Percentiles rank a stretch among this genome's conserved stretches.
Conservation (phyloP, 768 basidiomycete species). For the Calocybe gangraenosa region DNA sequence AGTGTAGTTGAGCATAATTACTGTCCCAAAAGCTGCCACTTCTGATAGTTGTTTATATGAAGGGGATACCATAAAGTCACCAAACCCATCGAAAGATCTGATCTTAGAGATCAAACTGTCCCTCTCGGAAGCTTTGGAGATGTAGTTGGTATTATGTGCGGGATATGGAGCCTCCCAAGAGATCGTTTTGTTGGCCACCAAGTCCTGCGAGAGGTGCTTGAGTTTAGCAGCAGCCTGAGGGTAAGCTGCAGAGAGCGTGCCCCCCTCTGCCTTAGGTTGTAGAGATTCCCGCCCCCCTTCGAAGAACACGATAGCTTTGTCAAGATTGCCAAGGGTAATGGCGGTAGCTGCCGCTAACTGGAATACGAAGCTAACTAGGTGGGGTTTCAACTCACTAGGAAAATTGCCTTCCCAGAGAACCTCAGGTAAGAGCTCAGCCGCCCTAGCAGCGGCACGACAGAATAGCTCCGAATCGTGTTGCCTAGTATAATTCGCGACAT, state of each 20-base stretch:
- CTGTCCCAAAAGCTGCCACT: constrained; percentile 27
- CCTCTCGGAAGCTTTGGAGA: constrained; percentile 3
- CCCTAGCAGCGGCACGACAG: neutral
- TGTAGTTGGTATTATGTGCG: neutral
- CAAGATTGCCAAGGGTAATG: constrained; percentile 2
- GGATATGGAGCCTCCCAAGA: neutral
- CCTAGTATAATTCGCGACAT: neutral
- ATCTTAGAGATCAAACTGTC: constrained; percentile 21
- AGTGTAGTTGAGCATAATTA: constrained; percentile 30
- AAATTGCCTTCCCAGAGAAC: constrained; percentile 3
- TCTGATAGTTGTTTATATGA: constrained; percentile 21
- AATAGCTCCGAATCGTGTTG: neutral
- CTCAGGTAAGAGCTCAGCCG: constrained; percentile 1
- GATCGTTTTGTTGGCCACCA: neutral
- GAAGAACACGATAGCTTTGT: constrained; percentile 6
- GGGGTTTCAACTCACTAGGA: too few species aligned
- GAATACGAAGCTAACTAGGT: neutral
- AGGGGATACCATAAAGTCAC: neutral
- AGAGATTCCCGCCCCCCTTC: constrained; percentile 7
- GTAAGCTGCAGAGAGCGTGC: neutral
- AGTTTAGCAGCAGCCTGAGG: neutral
- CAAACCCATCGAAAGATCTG: constrained; percentile 3
- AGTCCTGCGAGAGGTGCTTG: neutral
- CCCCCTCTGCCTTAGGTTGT: constrained; percentile 1
- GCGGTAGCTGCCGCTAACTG: neutral